phyloP scores from a whole-genome alignment of 345 rosid genomes.

The Noccaea bulbosa region DNA sequence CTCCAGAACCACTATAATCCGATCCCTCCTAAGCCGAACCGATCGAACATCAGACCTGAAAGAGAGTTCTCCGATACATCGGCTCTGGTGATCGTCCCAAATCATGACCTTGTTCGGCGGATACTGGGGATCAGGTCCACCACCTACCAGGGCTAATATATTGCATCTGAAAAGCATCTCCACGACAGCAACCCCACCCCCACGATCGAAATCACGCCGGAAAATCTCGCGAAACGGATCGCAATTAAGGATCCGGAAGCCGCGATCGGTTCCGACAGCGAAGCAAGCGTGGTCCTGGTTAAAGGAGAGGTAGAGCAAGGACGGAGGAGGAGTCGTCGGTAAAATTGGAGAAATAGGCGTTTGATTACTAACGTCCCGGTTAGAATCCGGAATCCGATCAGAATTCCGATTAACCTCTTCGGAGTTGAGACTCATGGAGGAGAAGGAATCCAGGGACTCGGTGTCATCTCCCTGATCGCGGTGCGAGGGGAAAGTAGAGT shows the following conservation, averaged over 20 bases:
- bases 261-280: conserved; percentile 87
- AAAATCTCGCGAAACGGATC: conserved; percentile 94
- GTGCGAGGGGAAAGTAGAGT: conserved; percentile 24
- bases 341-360: conserved; percentile 42
- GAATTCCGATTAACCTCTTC: conserved; percentile 21
- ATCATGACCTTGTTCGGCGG: conserved; percentile 88
- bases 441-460: conserved; percentile 56
- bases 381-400: conserved; percentile 27
- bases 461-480: conserved; percentile 45
- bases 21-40: conserved; percentile 76
- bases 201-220: conserved; percentile 85
- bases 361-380: conserved; percentile 34
- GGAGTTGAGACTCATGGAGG: conserved; percentile 48
- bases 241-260: conserved; percentile 90
- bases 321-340: conserved; percentile 34
- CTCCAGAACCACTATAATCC: conserved; percentile 76
- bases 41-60: conserved; percentile 88
- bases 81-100: conserved; percentile 92
- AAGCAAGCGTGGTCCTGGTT: conserved; percentile 93
- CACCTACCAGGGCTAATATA: conserved; percentile 90
- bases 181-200: conserved; percentile 73
- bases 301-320: conserved; percentile 74
- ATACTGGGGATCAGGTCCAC: conserved; percentile 85
- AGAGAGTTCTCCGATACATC: conserved; percentile 86
- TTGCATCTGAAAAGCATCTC: conserved; percentile 95